Evolutionary conservation across 2,329 filamentous ascomycete species (phyloP), one percentile per base, ranked within the genome.

Genomic region (Coleophoma cylindrospora): DNA sequence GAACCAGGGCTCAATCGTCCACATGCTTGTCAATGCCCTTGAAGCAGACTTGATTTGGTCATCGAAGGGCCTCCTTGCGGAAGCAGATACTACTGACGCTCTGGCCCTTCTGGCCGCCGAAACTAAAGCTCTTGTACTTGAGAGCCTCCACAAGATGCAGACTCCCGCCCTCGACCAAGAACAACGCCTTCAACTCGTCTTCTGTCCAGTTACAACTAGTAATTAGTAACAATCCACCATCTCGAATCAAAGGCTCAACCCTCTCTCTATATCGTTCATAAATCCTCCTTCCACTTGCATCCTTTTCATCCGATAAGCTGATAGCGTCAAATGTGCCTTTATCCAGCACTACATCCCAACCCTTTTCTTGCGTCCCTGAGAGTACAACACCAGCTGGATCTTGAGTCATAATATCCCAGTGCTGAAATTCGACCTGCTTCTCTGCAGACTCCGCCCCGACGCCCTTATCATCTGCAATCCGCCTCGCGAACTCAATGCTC

Each of bases 141-240:
- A 96, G 83, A 58, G 80, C 83, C 50, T 83, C 80, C 53, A 74
- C 72, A 58, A 95, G 75, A 45, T 72, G 64, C 51, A 68, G 66
- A 27, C 57, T 54, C 17, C 52, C 68, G 3, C 68, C 72, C 46
- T 78, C 82, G 65, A 67, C 71, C 47, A 77, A 81, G 64, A 97
- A 94, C 91, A 92, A 97, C 14, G 70, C 71, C 53, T 78, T 74
- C 61, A 99, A 70, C 73, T 99, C 94, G 38, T 83, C 80, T 72
- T 94, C 91, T 1, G 92, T 97, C 94, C 94, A 99, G 70, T 99
- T 99, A 68, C 94, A 99, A 68, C 91, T 96, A 49, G 94, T 97
- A 48, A 99, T 81, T 52, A 96, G 69, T 60, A 97, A 80, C 21
- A 89, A 74, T 0, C 89, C 89, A 1, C 84, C 86, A 1, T 70